Evolutionary conservation across 257 asterid species (phyloP), one percentile per base, ranked within the genome.

Genomic region (Nicotiana obtusifolia): DNA sequence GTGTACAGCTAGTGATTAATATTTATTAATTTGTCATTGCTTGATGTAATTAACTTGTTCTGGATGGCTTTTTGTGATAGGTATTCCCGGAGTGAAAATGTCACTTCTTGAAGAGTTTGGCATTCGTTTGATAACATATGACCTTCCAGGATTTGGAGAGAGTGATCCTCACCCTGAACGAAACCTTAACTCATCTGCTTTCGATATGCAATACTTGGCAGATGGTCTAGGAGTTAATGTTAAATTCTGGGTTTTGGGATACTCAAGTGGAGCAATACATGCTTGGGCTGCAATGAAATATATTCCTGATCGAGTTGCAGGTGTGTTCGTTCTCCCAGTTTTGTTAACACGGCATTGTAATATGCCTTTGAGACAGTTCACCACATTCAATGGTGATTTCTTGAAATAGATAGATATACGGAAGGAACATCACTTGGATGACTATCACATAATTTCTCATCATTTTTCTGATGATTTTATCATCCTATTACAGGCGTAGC

Each of bases 101-200:
- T 83, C 93, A 26, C 81, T 95, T 82, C 87, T 95, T 85, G 89
- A 91, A 84, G 97, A 92, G 83, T 95, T 91, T 78, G 99, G 99
- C 60, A 90, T 93, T 81, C 92, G 93, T 30, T 83, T 95, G 66
- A 86, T 95, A 76, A 84, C 95, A 79, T 93, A 93, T 24, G 99
- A 95, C 85, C 97, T 91, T 66, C 97, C 99, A 35, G 98, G 99
- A 54, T 95, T 93, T 82, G 99, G 99, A 77, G 99, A 93, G 88
- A 93, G 99, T 10, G 96, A 92, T 84, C 95, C 98, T 49, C 95
- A 93, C 80, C 89, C 91, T 14, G 85, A 60, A 28, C 84, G 98
- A 64, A 84, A 85, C 53, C 99, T 92, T 54, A 88, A 85, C 80
- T 89, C 97, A n/a, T 95, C 99, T 3, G 97, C 98, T 65, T 22